A percentile compares a stretch with the other conserved stretches of the same genome.
phyloP scores from a whole-genome alignment of 2,329 filamentous ascomycete species.

The Chrysosphaeria jannelii region DNA sequence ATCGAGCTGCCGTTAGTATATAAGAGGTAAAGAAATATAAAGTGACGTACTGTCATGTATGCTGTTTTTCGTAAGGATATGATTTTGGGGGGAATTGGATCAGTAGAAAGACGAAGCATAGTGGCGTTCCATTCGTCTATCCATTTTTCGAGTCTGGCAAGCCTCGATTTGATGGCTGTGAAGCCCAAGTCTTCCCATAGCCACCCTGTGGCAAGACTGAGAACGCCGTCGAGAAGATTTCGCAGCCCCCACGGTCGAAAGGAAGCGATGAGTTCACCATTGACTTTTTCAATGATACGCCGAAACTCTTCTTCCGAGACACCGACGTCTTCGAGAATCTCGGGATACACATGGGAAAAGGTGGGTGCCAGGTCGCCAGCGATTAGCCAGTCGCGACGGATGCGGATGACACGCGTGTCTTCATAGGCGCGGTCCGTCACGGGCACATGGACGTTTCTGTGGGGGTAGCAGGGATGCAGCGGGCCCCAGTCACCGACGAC shows the following conservation, averaged over 20 bases:
- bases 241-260: conserved; percentile 52
- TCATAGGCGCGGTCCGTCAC: conserved; percentile 41
- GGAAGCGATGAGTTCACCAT: conserved; percentile 40
- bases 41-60: conserved; percentile 6
- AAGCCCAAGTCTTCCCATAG: conserved; percentile 76
- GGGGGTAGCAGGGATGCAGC: conserved; percentile 78
- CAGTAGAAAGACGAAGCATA: conserved; percentile 14
- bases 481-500: conserved; percentile 70
- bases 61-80: conserved; percentile 6
- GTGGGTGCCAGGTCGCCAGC: conserved; percentile 73
- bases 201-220: conserved; percentile 73
- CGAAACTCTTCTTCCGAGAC: conserved; percentile 70
- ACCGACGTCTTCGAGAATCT: conserved; percentile 66
- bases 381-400: conserved; percentile 74
- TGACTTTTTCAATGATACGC: conserved; percentile 50
- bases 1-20: conserved; percentile 6
- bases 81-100: conserved; percentile 5
- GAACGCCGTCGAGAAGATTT: conserved; percentile 48
- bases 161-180: conserved; percentile 39
- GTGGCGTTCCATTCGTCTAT: conserved; percentile 66
- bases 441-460: conserved; percentile 74
- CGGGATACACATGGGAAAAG: conserved; percentile 84
- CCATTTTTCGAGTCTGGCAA: conserved; percentile 46
- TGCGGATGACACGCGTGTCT: conserved; percentile 66
- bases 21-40: neutral